phyloP scores from a whole-genome alignment of 78 protist species.

The Speleostelium caveatum region DNA sequence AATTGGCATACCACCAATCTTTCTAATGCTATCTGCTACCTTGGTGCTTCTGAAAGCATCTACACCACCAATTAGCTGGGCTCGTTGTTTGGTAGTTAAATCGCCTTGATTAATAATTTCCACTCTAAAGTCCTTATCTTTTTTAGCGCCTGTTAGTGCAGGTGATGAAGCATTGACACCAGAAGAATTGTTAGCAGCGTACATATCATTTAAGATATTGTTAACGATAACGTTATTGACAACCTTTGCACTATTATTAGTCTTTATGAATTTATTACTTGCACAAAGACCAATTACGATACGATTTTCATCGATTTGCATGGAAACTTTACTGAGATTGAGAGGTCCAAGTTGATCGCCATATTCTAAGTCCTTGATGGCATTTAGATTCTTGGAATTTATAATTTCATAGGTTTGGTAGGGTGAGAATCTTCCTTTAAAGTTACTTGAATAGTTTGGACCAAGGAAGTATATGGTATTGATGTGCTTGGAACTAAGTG shows the following conservation, averaged over 20 bases:
- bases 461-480: conserved; percentile 68
- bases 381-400: conserved; percentile 25
- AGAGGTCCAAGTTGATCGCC: conserved; percentile 71
- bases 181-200: background rate
- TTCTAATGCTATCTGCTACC: conserved; percentile 58
- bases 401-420: conserved; percentile 74
- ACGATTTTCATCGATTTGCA: conserved; percentile 62
- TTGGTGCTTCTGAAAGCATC: conserved; percentile 70
- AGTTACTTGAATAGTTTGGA: conserved; percentile 70
- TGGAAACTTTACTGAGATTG: conserved; percentile 53
- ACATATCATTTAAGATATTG: background rate
- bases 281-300: conserved; percentile 61
- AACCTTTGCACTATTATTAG: conserved; percentile 18
- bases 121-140: conserved; percentile 2
- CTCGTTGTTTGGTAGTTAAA: conserved; percentile 38
- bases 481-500: conserved; percentile 53
- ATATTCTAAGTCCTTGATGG: conserved; percentile 62
- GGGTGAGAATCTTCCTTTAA: conserved; percentile 74
- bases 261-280: conserved; percentile 8
- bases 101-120: conserved; percentile 71
- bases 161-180: background rate
- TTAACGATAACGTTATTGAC: conserved; percentile 14
- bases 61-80: conserved; percentile 25
- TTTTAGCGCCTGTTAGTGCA: background rate
- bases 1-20: conserved; percentile 82